Percentiles rank a stretch among this genome's conserved stretches.
Evolutionary conservation across 148 eudicot genomes (phyloP).

Genomic region (Oxyria digyna): DNA sequence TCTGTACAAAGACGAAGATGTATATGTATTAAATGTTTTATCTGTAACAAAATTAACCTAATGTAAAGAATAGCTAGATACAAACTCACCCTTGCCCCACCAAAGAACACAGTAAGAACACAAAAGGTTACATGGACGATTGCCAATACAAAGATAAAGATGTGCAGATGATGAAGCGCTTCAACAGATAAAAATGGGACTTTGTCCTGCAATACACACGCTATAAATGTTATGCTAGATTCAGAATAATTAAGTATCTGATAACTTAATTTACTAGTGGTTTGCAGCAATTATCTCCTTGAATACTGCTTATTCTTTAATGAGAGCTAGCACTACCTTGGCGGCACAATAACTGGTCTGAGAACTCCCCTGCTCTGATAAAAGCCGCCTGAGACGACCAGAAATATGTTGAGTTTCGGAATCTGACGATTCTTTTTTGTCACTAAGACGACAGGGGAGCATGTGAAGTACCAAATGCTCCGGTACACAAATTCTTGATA

Average conservation of each 20-base stretch:
- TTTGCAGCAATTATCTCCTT: no score
- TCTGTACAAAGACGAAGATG: constrained; percentile 29
- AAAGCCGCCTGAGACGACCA: constrained; percentile 22
- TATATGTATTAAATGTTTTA: background rate
- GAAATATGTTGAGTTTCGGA: constrained; percentile 8
- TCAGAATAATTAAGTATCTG: background rate
- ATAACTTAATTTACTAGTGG: no score
- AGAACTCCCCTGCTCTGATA: constrained; percentile 17
- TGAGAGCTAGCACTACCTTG: constrained; percentile 14
- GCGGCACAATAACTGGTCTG: constrained; percentile 26
- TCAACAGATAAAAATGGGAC: constrained; percentile 69
- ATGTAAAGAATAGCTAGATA: background rate
- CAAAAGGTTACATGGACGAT: constrained; percentile 67
- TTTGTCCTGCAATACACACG: constrained; percentile 28
- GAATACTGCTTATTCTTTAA: no score
- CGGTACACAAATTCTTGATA: constrained; percentile 55
- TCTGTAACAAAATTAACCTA: background rate
- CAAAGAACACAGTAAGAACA: constrained; percentile 61
- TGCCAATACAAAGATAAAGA: constrained; percentile 84
- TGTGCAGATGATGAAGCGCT: constrained; percentile 80
- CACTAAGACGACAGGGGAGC: constrained; percentile 50
- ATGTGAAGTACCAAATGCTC: constrained; percentile 26
- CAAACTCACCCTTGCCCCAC: constrained; percentile 53
- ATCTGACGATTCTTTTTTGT: background rate
- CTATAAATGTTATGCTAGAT: background rate